A percentile compares a stretch with the other conserved stretches of the same genome.
Conservation (phyloP, 257 asterid genomes). For the Osmanthus fragrans region DNA sequence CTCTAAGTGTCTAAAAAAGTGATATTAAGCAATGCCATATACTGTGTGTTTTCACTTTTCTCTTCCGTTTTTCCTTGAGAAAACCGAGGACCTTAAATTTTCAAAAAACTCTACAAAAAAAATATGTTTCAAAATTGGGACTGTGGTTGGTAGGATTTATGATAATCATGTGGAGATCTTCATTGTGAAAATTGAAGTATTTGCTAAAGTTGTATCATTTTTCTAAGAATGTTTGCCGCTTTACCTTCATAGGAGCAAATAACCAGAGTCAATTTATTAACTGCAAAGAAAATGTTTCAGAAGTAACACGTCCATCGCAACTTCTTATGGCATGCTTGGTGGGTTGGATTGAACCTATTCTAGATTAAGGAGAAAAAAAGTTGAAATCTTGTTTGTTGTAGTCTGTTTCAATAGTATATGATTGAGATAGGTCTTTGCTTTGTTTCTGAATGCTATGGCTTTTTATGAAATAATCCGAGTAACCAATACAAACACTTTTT, state of each 20-base stretch:
- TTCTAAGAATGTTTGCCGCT: background rate
- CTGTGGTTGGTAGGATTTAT: background rate
- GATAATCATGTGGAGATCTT: background rate
- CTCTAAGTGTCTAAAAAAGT: background rate
- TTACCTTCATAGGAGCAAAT: background rate
- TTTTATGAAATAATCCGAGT: background rate
- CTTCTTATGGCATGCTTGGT: background rate
- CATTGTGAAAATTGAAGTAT: slow-evolving; percentile 1
- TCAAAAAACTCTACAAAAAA: background rate
- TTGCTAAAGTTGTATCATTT: background rate
- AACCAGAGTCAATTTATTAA: background rate
- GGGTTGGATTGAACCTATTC: background rate
- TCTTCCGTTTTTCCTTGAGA: background rate
- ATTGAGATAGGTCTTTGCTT: background rate
- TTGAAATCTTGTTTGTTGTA: background rate
- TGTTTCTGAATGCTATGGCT: background rate
- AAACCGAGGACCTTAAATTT: background rate
- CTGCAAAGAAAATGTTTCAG: background rate
- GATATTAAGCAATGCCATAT: background rate
- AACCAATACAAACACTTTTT: no score
- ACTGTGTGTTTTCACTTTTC: background rate
- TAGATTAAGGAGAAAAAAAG: background rate
- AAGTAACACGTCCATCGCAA: background rate
- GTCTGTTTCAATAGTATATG: background rate
- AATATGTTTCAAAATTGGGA: background rate